Percentiles rank a stretch among this genome's conserved stretches.
Evolutionary conservation across 805 yeast genomes (phyloP).

Genomic region (Teunomyces pallodes): DNA sequence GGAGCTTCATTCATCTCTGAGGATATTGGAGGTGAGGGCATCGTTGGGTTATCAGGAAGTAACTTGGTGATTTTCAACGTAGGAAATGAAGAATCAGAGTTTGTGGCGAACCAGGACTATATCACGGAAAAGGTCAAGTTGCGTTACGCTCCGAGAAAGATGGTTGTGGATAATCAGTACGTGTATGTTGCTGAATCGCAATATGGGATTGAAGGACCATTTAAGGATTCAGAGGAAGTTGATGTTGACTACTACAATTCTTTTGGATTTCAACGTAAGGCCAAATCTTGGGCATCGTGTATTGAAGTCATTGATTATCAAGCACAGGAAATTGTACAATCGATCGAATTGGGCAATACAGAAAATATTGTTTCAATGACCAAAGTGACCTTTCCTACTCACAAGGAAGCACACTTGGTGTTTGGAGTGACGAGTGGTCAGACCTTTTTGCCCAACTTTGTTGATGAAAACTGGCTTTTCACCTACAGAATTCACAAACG

Average conservation of each 20-base stretch:
- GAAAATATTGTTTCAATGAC: conserved; percentile 45
- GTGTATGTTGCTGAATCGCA: conserved; percentile 50
- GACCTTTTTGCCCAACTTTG: conserved; percentile 24
- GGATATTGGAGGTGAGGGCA: conserved; percentile 58
- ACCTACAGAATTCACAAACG: conserved; percentile 33
- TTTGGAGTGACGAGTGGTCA: conserved; percentile 42
- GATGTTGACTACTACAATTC: conserved; percentile 40
- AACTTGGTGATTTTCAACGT: conserved; percentile 55
- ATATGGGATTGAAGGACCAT: conserved; percentile 31
- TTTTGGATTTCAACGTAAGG: conserved; percentile 38
- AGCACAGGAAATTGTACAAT: conserved; percentile 33
- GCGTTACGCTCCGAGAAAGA: conserved; percentile 49
- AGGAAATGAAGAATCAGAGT: conserved; percentile 38
- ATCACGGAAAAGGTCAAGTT: conserved; percentile 36
- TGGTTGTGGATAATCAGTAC: conserved; percentile 19
- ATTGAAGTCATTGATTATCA: conserved; percentile 46
- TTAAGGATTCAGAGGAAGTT: conserved; percentile 13
- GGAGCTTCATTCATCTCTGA: conserved; percentile 61
- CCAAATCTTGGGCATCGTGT: conserved; percentile 49
- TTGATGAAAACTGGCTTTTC: conserved; percentile 28
- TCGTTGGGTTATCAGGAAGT: conserved; percentile 58
- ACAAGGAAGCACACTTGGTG: conserved; percentile 34
- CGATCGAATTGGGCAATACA: conserved; percentile 42
- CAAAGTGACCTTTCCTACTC: conserved; percentile 24
- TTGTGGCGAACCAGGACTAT: conserved; percentile 26